Percentiles rank a stretch among this genome's conserved stretches.
These are phyloP conservation scores for Albatrellus ellisii DNA, from an alignment of 768 basidiomycete species.

Conservation along the genomic window DNA sequence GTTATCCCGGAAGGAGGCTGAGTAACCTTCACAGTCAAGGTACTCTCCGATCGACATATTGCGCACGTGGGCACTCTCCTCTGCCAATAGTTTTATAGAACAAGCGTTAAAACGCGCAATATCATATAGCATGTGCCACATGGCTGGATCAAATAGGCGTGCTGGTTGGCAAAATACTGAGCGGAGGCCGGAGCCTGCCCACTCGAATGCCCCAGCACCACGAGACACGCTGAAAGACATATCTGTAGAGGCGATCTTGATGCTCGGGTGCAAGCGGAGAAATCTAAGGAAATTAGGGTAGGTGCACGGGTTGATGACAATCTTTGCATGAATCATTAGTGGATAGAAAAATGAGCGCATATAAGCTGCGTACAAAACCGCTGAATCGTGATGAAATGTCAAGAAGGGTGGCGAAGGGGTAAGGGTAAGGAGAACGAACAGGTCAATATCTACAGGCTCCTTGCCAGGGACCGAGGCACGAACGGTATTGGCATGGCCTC, in stretches of 20 bases:
- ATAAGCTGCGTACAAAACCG: constrained; percentile 36
- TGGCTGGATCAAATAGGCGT: constrained; percentile 45
- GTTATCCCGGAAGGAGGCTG: constrained; percentile 54
- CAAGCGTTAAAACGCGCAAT: constrained; percentile 63
- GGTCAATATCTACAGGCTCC: constrained; percentile 45
- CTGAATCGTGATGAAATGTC: constrained; percentile 19
- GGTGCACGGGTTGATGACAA: constrained; percentile 64
- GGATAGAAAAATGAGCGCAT: not conserved
- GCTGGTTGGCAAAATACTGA: constrained; percentile 56
- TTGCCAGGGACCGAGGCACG: constrained; percentile 30
- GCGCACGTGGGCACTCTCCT: constrained; percentile 15
- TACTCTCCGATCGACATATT: constrained; percentile 40
- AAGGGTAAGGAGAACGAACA: constrained; percentile 29
- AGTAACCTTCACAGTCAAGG: constrained; percentile 49
- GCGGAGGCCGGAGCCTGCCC: constrained; percentile 53
- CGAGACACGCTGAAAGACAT: constrained; percentile 76
- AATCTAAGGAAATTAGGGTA: constrained; percentile 75
- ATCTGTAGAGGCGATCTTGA: constrained; percentile 43
- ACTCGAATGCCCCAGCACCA: constrained; percentile 57
- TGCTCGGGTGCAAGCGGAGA: constrained; percentile 31
- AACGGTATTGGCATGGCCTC: constrained; percentile 72
- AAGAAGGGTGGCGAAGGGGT: not conserved
- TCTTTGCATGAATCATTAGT: constrained; percentile 24
- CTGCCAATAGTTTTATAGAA: constrained; percentile 33
- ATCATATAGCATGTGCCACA: constrained; percentile 67